phyloP scores from a whole-genome alignment of 1,284 basidiomycete genomes.

The Blastosporella zonata region DNA sequence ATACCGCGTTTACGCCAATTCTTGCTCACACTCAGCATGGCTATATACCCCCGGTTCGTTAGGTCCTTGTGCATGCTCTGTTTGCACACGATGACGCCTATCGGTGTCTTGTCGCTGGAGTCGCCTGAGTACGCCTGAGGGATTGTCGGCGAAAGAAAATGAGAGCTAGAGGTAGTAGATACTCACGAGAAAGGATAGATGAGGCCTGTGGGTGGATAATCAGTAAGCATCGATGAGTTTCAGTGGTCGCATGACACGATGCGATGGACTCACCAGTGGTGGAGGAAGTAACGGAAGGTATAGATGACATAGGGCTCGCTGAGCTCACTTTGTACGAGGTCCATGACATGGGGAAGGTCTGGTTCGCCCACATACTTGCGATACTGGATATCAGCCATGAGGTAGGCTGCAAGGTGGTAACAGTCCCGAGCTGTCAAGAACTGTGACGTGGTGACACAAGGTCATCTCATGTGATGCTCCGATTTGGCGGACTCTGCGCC shows the following conservation, averaged over 20 bases:
- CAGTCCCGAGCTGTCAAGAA: neutral
- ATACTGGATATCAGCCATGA: constrained; percentile 61
- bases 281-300: constrained; percentile 91
- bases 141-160: constrained; percentile 1
- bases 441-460: constrained; percentile 11
- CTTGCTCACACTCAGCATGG: constrained; percentile 91
- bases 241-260: constrained; percentile 17
- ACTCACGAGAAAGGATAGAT: constrained; percentile 80
- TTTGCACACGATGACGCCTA: constrained; percentile 95
- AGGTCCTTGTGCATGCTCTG: constrained; percentile 81
- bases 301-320: constrained; percentile 96
- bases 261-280: constrained; percentile 72
- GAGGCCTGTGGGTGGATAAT: constrained; percentile 63
- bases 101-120: constrained; percentile 52
- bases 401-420: constrained; percentile 19
- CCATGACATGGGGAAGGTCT: constrained; percentile 80
- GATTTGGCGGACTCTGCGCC: too few relatives aligned
- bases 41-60: constrained; percentile 91
- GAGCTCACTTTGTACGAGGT: constrained; percentile 87
- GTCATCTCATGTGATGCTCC: constrained; percentile 14
- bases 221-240: constrained; percentile 14
- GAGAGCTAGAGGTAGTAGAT: neutral
- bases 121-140: constrained; percentile 58
- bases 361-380: constrained; percentile 72
- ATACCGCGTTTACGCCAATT: constrained; percentile 85